Conservation (phyloP, 495 filamentous ascomycete genomes). For the Penicillium pancosmium region DNA sequence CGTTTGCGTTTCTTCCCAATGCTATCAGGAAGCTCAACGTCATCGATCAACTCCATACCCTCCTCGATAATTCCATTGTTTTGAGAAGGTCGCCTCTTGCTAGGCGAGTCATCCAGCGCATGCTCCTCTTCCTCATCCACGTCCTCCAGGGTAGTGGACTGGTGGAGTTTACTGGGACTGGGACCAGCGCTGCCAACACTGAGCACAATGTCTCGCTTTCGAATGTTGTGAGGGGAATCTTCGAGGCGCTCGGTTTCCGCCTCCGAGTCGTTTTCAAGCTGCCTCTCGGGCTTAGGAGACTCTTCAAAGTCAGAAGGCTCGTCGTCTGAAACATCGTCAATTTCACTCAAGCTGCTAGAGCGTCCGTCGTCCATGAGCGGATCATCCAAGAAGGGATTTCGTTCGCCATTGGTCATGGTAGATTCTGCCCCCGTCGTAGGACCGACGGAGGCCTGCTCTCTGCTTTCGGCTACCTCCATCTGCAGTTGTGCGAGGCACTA, state of each 20-base stretch:
- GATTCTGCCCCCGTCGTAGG: slow-evolving; percentile 37
- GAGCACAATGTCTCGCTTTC: slow-evolving; percentile 63
- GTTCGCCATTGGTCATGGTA: slow-evolving; percentile 42
- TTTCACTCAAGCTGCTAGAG: slow-evolving; percentile 86
- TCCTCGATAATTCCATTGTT: slow-evolving; percentile 36
- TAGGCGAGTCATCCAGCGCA: slow-evolving; percentile 43
- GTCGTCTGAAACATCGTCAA: slow-evolving; percentile 75
- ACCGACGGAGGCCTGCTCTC: slow-evolving; percentile 41
- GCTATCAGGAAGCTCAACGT: slow-evolving; percentile 33
- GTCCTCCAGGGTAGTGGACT: slow-evolving; percentile 52
- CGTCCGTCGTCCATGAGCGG: slow-evolving; percentile 48
- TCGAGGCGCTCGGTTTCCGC: slow-evolving; percentile 96
- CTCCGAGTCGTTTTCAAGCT: slow-evolving; percentile 82
- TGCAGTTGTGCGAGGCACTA: slow-evolving; percentile 5
- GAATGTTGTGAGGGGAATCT: slow-evolving; percentile 79
- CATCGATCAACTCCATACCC: slow-evolving; percentile 30
- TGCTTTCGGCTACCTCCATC: slow-evolving; percentile 50
- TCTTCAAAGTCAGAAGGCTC: slow-evolving; percentile 58
- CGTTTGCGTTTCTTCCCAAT: slow-evolving; percentile 54
- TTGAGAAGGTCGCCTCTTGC: slow-evolving; percentile 40
- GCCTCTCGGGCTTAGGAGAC: slow-evolving; percentile 40
- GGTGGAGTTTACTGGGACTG: slow-evolving; percentile 68
- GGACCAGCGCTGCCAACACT: slow-evolving; percentile 53
- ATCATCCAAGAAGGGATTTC: slow-evolving; percentile 42
- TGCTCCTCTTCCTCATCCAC: slow-evolving; percentile 46